These are phyloP conservation scores for Cotoneaster glaucophyllus DNA, from an alignment of 306 rosid species.

Conservation along the genomic window DNA sequence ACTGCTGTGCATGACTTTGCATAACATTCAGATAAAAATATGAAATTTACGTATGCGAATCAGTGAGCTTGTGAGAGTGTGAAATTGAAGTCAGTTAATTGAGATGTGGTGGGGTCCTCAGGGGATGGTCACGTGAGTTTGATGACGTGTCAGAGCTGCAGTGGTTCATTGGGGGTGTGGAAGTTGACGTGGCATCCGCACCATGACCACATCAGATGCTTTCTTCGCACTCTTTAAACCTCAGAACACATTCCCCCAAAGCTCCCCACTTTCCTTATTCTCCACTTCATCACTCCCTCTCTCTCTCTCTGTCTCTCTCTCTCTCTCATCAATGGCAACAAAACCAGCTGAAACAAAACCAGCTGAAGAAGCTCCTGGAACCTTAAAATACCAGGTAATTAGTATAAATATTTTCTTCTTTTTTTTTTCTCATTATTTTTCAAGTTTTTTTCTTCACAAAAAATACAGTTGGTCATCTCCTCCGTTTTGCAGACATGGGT, in stretches of 20 bases:
- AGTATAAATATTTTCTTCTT: not conserved
- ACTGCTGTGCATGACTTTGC: not conserved
- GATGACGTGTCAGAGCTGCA: constrained; percentile 22
- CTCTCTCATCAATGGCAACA: constrained; percentile 42
- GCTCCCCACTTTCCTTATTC: constrained; percentile 17
- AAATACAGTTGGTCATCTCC: not conserved
- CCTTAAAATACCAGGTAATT: constrained; percentile 65
- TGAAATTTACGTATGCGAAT: not conserved
- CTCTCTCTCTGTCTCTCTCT: constrained; percentile 12
- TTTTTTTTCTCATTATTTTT: not conserved
- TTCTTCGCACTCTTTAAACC: constrained; percentile 13
- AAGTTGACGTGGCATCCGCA: constrained; percentile 47
- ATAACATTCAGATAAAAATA: not conserved
- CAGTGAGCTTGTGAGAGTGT: not conserved
- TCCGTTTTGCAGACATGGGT: constrained; percentile 59
- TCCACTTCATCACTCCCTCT: constrained; percentile 6
- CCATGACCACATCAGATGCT: not conserved
- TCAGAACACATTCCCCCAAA: constrained; percentile 10
- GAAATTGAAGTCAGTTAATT: not conserved
- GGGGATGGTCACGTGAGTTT: constrained; percentile 18
- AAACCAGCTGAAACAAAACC: constrained; percentile 49
- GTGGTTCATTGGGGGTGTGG: constrained; percentile 17
- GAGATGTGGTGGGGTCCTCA: not conserved
- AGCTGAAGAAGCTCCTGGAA: constrained; percentile 39
- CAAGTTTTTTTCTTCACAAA: not conserved